phyloP scores from a whole-genome alignment of 306 rosid species.

The Macrotyloma uniflorum region DNA sequence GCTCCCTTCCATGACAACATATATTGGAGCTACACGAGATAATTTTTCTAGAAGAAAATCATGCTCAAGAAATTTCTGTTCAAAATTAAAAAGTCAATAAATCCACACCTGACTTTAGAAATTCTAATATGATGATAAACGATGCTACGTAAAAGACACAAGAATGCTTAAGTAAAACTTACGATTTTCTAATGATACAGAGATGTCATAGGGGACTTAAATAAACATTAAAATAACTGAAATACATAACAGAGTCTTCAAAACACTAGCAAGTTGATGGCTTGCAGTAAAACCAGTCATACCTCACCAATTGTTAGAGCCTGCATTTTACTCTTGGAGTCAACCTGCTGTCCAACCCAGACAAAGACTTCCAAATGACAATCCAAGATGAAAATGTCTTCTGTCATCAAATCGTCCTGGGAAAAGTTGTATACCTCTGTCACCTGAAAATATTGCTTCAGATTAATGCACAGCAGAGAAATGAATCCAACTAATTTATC shows the following conservation, averaged over 20 bases:
- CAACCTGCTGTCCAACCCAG: conserved; percentile 93
- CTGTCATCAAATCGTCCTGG: conserved; percentile 97
- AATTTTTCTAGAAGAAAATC: conserved; percentile 75
- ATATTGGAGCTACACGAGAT: conserved; percentile 76
- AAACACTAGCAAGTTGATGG: conserved; percentile 14
- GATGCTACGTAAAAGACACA: neutral
- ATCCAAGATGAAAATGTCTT: conserved; percentile 82
- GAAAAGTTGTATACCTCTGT: conserved; percentile 80
- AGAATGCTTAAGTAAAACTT: neutral
- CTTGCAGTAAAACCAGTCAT: conserved; percentile 38
- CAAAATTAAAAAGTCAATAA: conserved; percentile 31
- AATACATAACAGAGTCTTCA: conserved; percentile 13
- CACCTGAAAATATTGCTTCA: conserved; percentile 57
- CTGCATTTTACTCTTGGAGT: conserved; percentile 65
- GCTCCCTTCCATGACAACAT: conserved; percentile 81
- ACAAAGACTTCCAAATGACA: conserved; percentile 77
- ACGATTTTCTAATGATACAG: neutral
- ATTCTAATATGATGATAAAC: conserved; percentile 26
- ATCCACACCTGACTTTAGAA: conserved; percentile 28
- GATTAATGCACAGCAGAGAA: conserved; percentile 41
- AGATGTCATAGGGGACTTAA: conserved; percentile 8
- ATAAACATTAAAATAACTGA: conserved; percentile 15
- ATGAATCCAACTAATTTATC: neutral
- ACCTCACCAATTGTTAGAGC: conserved; percentile 91
- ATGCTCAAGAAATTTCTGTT: conserved; percentile 82